Evolutionary conservation across 176 grass and related monocot species (phyloP).

Genomic region (Pharus latifolius): DNA sequence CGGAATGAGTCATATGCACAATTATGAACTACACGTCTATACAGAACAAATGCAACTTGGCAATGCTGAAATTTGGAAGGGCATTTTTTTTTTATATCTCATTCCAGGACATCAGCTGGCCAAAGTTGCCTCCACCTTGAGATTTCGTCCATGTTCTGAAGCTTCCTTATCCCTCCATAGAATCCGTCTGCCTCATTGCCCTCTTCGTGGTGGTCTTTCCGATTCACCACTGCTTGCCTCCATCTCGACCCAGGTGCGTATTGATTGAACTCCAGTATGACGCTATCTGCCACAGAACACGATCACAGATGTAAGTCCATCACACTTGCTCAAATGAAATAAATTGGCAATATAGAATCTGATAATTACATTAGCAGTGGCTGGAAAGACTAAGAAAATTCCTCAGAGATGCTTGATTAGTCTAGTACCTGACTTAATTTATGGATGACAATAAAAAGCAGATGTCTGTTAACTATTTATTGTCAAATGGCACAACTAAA

Average conservation of each 20-base stretch:
- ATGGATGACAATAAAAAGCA: constrained; percentile 18
- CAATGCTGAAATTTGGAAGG: no score
- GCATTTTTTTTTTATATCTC: no score
- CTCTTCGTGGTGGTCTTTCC: constrained; percentile 73
- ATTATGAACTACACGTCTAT: no score
- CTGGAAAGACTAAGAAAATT: neutral
- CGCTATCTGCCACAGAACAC: constrained; percentile 51
- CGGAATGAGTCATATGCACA: no score
- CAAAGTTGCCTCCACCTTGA: constrained; percentile 77
- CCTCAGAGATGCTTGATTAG: neutral
- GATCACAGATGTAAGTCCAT: no score
- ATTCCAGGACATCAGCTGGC: constrained; percentile 82
- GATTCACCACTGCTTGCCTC: constrained; percentile 51
- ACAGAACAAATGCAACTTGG: no score
- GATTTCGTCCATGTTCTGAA: constrained; percentile 56
- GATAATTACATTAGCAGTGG: neutral
- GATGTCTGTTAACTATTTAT: constrained; percentile 25
- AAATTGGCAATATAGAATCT: neutral
- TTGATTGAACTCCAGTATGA: constrained; percentile 85
- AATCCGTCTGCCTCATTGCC: constrained; percentile 84
- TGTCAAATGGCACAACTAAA: constrained; percentile 31
- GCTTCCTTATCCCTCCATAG: constrained; percentile 82
- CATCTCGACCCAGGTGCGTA: constrained; percentile 87
- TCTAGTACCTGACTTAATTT: neutral
- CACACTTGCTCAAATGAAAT: constrained; percentile 6